These are phyloP conservation scores for Verticillium zaregamsianum DNA, from an alignment of 2,329 filamentous ascomycete genomes.

Conservation along the genomic window DNA sequence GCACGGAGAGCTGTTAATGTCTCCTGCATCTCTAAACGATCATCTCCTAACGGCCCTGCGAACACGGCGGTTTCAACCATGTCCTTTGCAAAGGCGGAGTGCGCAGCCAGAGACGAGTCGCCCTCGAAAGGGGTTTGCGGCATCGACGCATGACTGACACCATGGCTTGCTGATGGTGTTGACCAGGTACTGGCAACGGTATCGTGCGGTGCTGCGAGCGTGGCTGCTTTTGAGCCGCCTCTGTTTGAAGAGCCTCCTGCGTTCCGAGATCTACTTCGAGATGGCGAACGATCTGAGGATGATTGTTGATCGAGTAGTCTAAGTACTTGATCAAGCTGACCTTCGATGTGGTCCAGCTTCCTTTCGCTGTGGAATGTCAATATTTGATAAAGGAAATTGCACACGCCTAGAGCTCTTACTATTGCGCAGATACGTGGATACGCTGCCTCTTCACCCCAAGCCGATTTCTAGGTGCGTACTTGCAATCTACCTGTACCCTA, in stretches of 20 bases:
- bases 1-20: slow-evolving; percentile 10
- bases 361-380: background rate
- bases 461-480: slow-evolving; percentile 3
- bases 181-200: slow-evolving; percentile 1
- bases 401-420: background rate
- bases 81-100: slow-evolving; percentile 16
- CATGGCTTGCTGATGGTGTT: background rate
- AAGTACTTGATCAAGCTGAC: slow-evolving; percentile 7
- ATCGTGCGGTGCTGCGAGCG: background rate
- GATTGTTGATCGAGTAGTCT: background rate
- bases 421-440: slow-evolving; percentile 5
- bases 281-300: background rate
- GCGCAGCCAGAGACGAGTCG: slow-evolving; percentile 15
- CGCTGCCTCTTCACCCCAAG: slow-evolving; percentile 5
- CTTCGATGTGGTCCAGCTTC: slow-evolving; percentile 5
- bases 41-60: slow-evolving; percentile 8
- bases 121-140: slow-evolving; percentile 14
- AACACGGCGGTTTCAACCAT: slow-evolving; percentile 15
- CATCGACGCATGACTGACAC: background rate
- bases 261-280: slow-evolving; percentile 2
- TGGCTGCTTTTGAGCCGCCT: background rate
- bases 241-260: slow-evolving; percentile 4
- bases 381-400: background rate
- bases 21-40: slow-evolving; percentile 15
- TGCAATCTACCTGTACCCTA: slow-evolving; percentile 2